Conservation (phyloP, 768 basidiomycete genomes). For the Hygrophoropsis aurantiaca region DNA sequence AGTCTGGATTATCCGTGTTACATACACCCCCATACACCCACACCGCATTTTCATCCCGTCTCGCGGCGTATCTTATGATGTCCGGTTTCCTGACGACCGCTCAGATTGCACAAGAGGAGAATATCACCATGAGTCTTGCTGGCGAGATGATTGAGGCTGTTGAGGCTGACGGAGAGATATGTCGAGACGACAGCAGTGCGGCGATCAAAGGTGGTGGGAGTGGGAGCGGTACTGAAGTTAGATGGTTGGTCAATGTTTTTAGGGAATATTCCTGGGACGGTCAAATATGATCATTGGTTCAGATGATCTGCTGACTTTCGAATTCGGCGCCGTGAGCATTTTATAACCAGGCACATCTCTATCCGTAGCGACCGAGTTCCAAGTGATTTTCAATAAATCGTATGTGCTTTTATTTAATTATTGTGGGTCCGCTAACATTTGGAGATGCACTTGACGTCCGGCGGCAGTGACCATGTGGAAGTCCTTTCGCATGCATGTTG, state of each 20-base stretch:
- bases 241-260: conserved; percentile 74
- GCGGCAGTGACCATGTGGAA: too few relatives aligned
- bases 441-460: too few relatives aligned
- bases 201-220: conserved; percentile 38
- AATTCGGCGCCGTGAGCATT: too few relatives aligned
- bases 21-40: conserved; percentile 79
- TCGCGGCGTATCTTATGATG: conserved; percentile 54
- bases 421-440: too few relatives aligned
- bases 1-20: conserved; percentile 75
- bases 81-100: conserved; percentile 57
- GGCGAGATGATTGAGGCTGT: conserved; percentile 77
- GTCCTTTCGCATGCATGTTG: too few relatives aligned
- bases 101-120: conserved; percentile 72
- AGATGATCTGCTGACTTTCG: too few relatives aligned
- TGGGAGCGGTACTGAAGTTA: conserved; percentile 57
- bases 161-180: conserved; percentile 69
- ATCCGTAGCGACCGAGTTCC: too few relatives aligned
- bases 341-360: too few relatives aligned
- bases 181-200: conserved; percentile 65
- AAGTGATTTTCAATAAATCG: too few relatives aligned
- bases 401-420: too few relatives aligned
- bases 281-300: conserved; percentile 39
- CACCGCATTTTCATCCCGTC: conserved; percentile 65
- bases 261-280: conserved; percentile 76
- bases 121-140: conserved; percentile 69